These are phyloP conservation scores for Helichrysum umbraculigerum DNA, from an alignment of 129 eudicot species.

Conservation along the genomic window DNA sequence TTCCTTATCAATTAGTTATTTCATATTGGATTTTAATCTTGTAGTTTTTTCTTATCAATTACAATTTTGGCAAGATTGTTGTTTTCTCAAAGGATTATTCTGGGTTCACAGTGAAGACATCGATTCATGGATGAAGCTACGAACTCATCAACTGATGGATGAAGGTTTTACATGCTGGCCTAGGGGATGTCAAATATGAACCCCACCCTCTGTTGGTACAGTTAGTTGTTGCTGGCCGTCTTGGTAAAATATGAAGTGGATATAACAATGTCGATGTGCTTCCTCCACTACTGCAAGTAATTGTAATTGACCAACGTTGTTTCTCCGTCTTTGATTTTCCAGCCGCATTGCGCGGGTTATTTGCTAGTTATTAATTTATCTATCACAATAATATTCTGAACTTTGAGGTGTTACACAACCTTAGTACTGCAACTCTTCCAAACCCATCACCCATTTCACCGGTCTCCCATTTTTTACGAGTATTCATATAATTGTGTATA, in stretches of 20 bases:
- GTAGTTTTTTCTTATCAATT: background rate
- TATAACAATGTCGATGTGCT: no score
- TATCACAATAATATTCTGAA: no score
- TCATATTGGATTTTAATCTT: background rate
- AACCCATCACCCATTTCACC: no score
- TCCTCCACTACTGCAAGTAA: no score
- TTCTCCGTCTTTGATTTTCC: no score
- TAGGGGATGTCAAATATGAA: slow-evolving; percentile 73
- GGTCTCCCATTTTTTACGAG: no score
- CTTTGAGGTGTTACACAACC: no score
- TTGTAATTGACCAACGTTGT: no score
- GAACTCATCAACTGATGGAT: slow-evolving; percentile 94
- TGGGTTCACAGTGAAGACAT: slow-evolving; percentile 95
- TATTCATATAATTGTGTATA: no score
- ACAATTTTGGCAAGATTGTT: slow-evolving; percentile 80
- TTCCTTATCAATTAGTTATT: background rate
- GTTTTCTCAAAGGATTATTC: slow-evolving; percentile 77
- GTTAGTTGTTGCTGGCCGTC: slow-evolving; percentile 93
- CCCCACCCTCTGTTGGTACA: slow-evolving; percentile 93
- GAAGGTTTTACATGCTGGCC: slow-evolving; percentile 77
- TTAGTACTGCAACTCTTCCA: no score
- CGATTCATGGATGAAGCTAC: slow-evolving; percentile 90
- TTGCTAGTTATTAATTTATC: no score
- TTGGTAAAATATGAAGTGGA: slow-evolving; percentile 82
- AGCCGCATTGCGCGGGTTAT: no score